Conservation (phyloP, 1,284 basidiomycete genomes). For the Melampsora larici-populina region DNA sequence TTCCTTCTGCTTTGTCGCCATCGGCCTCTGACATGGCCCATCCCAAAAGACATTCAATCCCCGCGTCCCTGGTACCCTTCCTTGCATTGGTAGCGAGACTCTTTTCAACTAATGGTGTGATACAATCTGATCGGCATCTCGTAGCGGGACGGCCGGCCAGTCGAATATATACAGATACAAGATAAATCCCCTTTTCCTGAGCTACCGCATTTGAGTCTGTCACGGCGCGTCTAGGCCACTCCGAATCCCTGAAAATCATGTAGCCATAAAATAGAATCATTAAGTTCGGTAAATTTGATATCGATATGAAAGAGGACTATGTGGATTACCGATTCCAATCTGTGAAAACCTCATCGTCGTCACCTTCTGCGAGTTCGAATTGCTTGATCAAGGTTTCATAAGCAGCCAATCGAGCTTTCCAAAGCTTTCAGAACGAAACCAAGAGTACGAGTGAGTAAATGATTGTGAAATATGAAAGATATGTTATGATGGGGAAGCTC, state of each 20-base stretch:
- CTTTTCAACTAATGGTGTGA: slow-evolving; percentile 91
- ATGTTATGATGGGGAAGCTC: background rate
- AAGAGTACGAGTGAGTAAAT: background rate
- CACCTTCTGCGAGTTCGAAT: slow-evolving; percentile 43
- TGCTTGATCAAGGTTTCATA: slow-evolving; percentile 42
- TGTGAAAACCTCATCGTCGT: slow-evolving; percentile 36
- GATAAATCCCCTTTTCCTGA: slow-evolving; percentile 93
- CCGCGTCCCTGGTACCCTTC: slow-evolving; percentile 14
- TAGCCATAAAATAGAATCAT: background rate
- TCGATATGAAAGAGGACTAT: background rate
- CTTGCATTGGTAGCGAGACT: slow-evolving; percentile 68
- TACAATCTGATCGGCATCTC: slow-evolving; percentile 66
- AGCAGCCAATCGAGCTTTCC: slow-evolving; percentile 40
- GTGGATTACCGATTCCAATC: slow-evolving; percentile 37
- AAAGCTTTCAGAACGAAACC: slow-evolving; percentile 16
- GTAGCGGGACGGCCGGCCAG: slow-evolving; percentile 84
- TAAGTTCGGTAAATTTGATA: slow-evolving; percentile 47
- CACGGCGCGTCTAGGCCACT: slow-evolving; percentile 47
- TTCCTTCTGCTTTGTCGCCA: slow-evolving; percentile 73
- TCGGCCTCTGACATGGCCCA: slow-evolving; percentile 66
- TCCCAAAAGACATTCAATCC: slow-evolving; percentile 26
- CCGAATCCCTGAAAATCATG: slow-evolving; percentile 7
- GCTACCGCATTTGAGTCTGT: slow-evolving; percentile 93
- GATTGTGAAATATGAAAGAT: background rate
- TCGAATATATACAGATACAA: slow-evolving; percentile 77